Base-by-base conservation (phyloP, 495 filamentous ascomycete species). In the Podospora appendiculata region DNA sequence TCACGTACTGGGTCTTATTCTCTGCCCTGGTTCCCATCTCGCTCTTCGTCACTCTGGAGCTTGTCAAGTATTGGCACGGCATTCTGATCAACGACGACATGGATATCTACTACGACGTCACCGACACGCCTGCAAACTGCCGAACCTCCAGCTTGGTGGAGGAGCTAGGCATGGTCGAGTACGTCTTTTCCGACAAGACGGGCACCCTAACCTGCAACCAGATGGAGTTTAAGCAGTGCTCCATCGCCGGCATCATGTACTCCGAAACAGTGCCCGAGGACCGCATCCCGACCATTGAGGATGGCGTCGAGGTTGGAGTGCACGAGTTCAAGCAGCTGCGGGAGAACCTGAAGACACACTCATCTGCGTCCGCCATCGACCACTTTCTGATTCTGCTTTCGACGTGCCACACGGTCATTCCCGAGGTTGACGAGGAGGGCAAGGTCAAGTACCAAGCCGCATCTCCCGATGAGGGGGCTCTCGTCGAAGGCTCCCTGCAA, bases 1-100 rank as follows among this genome's bases (percentile, higher is more conserved):
- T 96, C 66, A 98, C 93, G 6, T 96, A 96, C 66, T 98, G 93
- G 93, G 91, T 97, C 9, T 74, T 98, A n/a, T 98, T 95, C 66
- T 97, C 93, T 9, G 90, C 95, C 53, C 72, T 98, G 50, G 92
- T 98, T 50, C 93, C 93, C 12, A 97, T 98, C 64, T 95, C 90
- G 36, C 84, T 98, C 6, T 98, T 98, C 69, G 94, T 98, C 58
- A 98, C 94, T 0, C 83, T 98, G 61, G 93, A 98, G 74, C 79
- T 98, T 51, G 90, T 98, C 75, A 97, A 97, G 68, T 97, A 97
- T 58, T 95, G 84, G 72, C 89, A 95, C 52, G 94, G 90, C n/a
- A 91, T 88, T 59, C 80, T 99, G 40, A 97, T 99, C 66, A 94
- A 95, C 60, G 90, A 89, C 41, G 94, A 99, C 61, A 78, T 99